Evolutionary conservation across 257 asterid species (phyloP).

Genomic region (Apocynum venetum): DNA sequence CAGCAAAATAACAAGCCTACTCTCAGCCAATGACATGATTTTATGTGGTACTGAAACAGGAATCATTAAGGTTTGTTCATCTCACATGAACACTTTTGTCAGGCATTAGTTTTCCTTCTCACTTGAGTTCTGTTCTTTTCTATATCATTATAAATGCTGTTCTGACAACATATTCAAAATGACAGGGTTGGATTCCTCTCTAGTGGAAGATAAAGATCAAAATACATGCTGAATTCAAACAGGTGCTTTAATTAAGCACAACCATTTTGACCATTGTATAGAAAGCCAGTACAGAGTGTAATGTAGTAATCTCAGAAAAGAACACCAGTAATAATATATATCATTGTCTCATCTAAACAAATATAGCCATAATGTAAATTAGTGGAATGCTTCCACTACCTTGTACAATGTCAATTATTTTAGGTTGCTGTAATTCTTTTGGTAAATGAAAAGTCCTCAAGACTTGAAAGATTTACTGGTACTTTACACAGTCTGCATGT

Average conservation of each 20-base stretch:
- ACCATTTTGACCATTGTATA: slow-evolving; percentile 11
- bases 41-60: slow-evolving; percentile 91
- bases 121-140: background rate
- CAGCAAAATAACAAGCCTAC: slow-evolving; percentile 83
- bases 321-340: background rate
- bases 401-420: background rate
- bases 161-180: slow-evolving; percentile 15
- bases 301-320: background rate
- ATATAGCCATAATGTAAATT: background rate
- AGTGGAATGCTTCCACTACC: background rate
- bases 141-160: background rate
- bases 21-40: slow-evolving; percentile 86
- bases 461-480: background rate
- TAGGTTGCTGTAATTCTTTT: background rate
- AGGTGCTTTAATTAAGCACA: background rate
- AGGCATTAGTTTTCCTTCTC: background rate
- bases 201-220: slow-evolving; percentile 26
- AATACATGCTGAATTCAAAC: background rate
- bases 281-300: slow-evolving; percentile 7
- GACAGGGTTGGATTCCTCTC: slow-evolving; percentile 96
- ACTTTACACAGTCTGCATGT: background rate
- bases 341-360: background rate
- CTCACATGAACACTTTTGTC: slow-evolving; percentile 26
- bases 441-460: background rate
- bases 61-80: slow-evolving; percentile 59